Evolutionary conservation across 805 yeast species (phyloP).

Genomic region (Yarrowia bubula): DNA sequence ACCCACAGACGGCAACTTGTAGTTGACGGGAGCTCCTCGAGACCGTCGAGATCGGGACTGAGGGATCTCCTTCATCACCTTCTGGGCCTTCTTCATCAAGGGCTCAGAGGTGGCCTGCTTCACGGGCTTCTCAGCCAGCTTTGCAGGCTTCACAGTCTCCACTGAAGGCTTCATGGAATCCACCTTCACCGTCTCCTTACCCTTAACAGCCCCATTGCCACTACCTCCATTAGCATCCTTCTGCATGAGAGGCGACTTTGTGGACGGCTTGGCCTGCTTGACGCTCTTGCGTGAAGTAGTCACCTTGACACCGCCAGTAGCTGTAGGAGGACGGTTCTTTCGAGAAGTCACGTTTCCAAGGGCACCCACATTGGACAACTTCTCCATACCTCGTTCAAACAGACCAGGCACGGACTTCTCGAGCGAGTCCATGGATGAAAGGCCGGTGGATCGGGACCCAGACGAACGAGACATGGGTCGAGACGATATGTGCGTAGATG

Average conservation of each 20-base stretch:
- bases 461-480: not conserved
- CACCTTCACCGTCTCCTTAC: not conserved
- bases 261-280: not conserved
- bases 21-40: conserved; percentile 53
- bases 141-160: not conserved
- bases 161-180: not conserved
- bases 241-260: not conserved
- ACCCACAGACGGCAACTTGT: conserved; percentile 64
- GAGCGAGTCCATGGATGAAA: not conserved
- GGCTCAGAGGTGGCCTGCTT: not conserved
- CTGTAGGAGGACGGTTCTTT: conserved; percentile 7
- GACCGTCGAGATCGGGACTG: conserved; percentile 46
- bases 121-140: conserved; percentile 7
- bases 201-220: not conserved
- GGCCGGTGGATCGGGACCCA: not conserved
- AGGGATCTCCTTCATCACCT: not conserved
- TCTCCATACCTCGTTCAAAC: not conserved
- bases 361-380: not conserved
- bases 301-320: conserved; percentile 20
- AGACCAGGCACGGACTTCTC: not conserved
- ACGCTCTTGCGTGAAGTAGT: not conserved
- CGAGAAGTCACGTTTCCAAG: not conserved
- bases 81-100: not conserved
- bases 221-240: conserved; percentile 1
- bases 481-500: no score